Percentiles rank a stretch among this genome's conserved stretches.
These are phyloP conservation scores for Fusarium gaditjirri DNA, from an alignment of 2,329 filamentous ascomycete genomes.

Conservation along the genomic window DNA sequence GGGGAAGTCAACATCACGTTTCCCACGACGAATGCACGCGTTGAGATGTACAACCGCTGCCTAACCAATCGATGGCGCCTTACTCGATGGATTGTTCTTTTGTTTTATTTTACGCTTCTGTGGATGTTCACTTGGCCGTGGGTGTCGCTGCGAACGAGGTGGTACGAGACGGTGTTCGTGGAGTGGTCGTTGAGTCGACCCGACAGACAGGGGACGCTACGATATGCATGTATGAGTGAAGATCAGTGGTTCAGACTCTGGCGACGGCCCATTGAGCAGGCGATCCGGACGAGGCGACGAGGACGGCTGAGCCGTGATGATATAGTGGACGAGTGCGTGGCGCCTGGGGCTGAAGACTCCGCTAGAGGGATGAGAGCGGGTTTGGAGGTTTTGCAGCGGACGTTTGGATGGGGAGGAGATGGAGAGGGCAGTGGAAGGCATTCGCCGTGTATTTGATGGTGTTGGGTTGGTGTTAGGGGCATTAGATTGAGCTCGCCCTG, in stretches of 20 bases:
- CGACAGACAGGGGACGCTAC: slow-evolving; percentile 49
- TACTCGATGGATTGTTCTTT: slow-evolving; percentile 69
- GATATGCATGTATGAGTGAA: slow-evolving; percentile 66
- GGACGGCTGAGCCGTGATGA: slow-evolving; percentile 67
- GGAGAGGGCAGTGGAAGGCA: slow-evolving; percentile 7
- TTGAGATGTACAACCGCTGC: slow-evolving; percentile 73
- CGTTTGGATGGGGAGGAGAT: slow-evolving; percentile 62
- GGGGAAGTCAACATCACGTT: slow-evolving; percentile 70
- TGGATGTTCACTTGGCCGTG: slow-evolving; percentile 78
- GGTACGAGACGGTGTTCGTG: slow-evolving; percentile 71
- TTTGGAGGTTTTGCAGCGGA: slow-evolving; percentile 62
- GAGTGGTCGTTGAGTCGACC: slow-evolving; percentile 61
- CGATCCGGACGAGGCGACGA: slow-evolving; percentile 68
- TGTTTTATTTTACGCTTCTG: slow-evolving; percentile 74
- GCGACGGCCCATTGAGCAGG: slow-evolving; percentile 67
- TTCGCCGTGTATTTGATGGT: slow-evolving; percentile 12
- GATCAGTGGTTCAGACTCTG: slow-evolving; percentile 72
- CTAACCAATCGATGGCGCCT: slow-evolving; percentile 73
- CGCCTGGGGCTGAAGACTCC: slow-evolving; percentile 53
- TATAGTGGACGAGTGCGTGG: slow-evolving; percentile 54
- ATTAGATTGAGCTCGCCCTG: slow-evolving; percentile 13
- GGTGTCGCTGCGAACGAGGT: slow-evolving; percentile 73
- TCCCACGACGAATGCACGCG: slow-evolving; percentile 63
- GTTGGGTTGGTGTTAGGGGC: background rate
- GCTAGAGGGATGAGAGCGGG: slow-evolving; percentile 61